Conservation (phyloP, 1,284 basidiomycete species). For the Cryptococcus jaspeensis region DNA sequence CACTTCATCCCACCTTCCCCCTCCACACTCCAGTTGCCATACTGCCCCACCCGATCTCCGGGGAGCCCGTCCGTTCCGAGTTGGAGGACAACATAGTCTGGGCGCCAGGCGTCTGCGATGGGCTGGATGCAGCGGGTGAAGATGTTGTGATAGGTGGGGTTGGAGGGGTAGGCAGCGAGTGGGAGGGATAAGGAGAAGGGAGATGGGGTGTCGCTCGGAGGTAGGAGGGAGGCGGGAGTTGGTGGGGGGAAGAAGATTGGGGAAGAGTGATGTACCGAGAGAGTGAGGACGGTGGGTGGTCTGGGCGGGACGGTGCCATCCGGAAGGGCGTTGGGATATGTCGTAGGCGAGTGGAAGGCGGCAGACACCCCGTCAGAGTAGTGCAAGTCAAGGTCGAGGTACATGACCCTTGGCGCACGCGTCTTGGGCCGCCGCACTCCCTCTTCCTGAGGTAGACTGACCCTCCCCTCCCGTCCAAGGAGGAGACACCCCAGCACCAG, state of each 20-base stretch:
- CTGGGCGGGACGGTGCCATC: slow-evolving; percentile 49
- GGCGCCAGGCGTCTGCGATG: slow-evolving; percentile 64
- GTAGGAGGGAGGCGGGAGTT: slow-evolving; percentile 59
- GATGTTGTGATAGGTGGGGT: slow-evolving; percentile 61
- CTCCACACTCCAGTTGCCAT: slow-evolving; percentile 72
- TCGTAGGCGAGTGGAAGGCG: slow-evolving; percentile 60
- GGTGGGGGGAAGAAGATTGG: slow-evolving; percentile 76
- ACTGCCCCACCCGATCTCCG: slow-evolving; percentile 67
- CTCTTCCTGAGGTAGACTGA: slow-evolving; percentile 1
- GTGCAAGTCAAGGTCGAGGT: slow-evolving; percentile 89
- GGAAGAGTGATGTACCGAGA: slow-evolving; percentile 78
- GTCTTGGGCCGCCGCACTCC: neutral
- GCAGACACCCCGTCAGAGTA: slow-evolving; percentile 78
- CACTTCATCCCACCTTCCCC: slow-evolving; percentile 67
- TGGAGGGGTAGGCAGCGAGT: slow-evolving; percentile 65
- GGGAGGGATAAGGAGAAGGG: slow-evolving; percentile 76
- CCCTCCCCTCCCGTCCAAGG: slow-evolving; percentile 27
- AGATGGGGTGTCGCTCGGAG: slow-evolving; percentile 56
- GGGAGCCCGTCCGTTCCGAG: slow-evolving; percentile 83
- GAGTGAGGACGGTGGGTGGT: slow-evolving; percentile 61
- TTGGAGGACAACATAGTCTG: slow-evolving; percentile 78
- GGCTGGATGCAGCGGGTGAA: slow-evolving; percentile 63
- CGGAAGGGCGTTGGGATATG: slow-evolving; percentile 15
- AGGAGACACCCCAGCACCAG: slow-evolving; percentile 69
- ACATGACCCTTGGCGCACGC: slow-evolving; percentile 67